Percentiles rank a stretch among this genome's conserved stretches.
Conservation (phyloP, 2,329 filamentous ascomycete genomes). For the Acrodontium crateriforme region DNA sequence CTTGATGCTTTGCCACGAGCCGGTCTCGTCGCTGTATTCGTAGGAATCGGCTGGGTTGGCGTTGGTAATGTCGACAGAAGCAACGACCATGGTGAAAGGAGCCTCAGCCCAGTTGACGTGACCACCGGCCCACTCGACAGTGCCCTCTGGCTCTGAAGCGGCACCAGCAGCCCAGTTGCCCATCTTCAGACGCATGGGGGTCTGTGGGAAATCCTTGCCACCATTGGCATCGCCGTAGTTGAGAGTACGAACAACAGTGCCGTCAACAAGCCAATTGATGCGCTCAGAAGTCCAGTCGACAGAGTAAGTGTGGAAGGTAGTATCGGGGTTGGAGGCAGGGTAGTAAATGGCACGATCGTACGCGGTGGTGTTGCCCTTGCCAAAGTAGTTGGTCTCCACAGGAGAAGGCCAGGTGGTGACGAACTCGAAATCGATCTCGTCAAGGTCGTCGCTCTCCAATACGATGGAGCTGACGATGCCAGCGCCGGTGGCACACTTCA, state of each 20-base stretch:
- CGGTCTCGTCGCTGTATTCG: constrained; percentile 35
- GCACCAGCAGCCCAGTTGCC: constrained; percentile 56
- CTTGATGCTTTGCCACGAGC: constrained; percentile 36
- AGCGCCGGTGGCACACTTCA: constrained; percentile 75
- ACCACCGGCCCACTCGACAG: constrained; percentile 55
- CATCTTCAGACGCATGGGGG: constrained; percentile 56
- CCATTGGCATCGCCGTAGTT: constrained; percentile 43
- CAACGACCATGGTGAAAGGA: constrained; percentile 40
- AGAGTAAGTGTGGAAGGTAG: constrained; percentile 56
- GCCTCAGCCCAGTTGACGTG: constrained; percentile 32
- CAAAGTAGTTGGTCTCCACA: constrained; percentile 63
- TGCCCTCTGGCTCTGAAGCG: constrained; percentile 38
- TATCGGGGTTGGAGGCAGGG: constrained; percentile 42
- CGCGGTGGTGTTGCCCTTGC: constrained; percentile 56
- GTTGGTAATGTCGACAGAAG: constrained; percentile 38
- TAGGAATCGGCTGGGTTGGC: constrained; percentile 38
- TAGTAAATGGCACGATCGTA: constrained; percentile 58
- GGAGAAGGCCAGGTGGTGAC: constrained; percentile 44
- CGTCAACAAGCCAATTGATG: constrained; percentile 59
- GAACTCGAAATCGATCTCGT: constrained; percentile 67
- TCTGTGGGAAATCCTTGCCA: constrained; percentile 63
- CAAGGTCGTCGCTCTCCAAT: constrained; percentile 76
- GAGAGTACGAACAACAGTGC: constrained; percentile 53
- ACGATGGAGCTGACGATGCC: constrained; percentile 92
- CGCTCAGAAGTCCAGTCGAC: constrained; percentile 54